phyloP scores from a whole-genome alignment of 495 filamentous ascomycete species.

The Darksidea phi region DNA sequence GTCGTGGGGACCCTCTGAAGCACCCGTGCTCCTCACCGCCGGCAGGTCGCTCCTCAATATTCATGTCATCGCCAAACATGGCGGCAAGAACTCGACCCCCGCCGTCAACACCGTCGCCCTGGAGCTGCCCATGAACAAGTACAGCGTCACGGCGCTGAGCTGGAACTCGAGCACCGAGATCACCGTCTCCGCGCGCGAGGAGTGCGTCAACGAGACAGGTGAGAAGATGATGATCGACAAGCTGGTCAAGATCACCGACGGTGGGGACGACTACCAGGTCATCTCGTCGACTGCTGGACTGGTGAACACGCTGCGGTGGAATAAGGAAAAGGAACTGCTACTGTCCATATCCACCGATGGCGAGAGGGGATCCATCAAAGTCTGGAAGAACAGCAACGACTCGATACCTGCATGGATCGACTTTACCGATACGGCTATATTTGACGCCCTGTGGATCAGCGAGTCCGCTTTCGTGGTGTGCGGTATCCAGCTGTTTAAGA shows the following conservation, averaged over 20 bases:
- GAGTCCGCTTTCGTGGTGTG: slow-evolving; percentile 35
- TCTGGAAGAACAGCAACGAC: slow-evolving; percentile 29
- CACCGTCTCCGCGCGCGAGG: slow-evolving; percentile 19
- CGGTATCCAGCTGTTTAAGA: slow-evolving; percentile 30
- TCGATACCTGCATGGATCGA: slow-evolving; percentile 21
- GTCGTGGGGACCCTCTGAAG: slow-evolving; percentile 13
- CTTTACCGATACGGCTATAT: slow-evolving; percentile 25
- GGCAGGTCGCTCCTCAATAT: slow-evolving; percentile 28
- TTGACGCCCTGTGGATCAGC: slow-evolving; percentile 38
- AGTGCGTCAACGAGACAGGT: slow-evolving; percentile 24
- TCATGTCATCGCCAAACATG: slow-evolving; percentile 3
- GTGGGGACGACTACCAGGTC: slow-evolving; percentile 11
- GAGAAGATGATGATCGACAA: slow-evolving; percentile 28
- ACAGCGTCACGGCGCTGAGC: slow-evolving; percentile 23
- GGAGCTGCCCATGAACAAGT: slow-evolving; percentile 23
- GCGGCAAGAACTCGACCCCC: background rate
- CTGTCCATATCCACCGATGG: slow-evolving; percentile 33
- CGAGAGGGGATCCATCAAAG: slow-evolving; percentile 22
- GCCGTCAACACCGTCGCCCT: background rate
- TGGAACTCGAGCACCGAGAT: slow-evolving; percentile 20
- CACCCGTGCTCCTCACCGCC: slow-evolving; percentile 20
- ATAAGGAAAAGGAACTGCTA: slow-evolving; percentile 13
- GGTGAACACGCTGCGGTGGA: slow-evolving; percentile 29
- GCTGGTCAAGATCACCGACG: slow-evolving; percentile 25
- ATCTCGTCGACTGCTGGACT: slow-evolving; percentile 28